Percentiles rank a stretch among this genome's conserved stretches.
These are phyloP conservation scores for Aphanomyces cochlioides DNA, from an alignment of 352 stramenopile genomes.

Conservation along the genomic window DNA sequence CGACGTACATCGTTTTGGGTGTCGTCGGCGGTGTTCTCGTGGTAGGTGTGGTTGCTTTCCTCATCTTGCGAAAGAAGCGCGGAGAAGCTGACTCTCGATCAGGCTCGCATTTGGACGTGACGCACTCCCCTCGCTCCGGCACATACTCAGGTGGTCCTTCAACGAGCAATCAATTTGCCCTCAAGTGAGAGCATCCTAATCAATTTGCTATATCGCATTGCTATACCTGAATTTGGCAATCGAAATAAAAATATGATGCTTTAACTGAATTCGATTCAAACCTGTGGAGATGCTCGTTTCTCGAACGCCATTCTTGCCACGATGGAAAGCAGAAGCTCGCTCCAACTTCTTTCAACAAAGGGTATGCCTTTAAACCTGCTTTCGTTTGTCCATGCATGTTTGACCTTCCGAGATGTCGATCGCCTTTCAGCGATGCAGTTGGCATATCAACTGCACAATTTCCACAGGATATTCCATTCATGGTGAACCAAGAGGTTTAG, in stretches of 20 bases:
- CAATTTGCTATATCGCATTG: too few relatives aligned
- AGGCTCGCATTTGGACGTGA: conserved; percentile 30
- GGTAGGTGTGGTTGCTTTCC: conserved; percentile 41
- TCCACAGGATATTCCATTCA: conserved; percentile 39
- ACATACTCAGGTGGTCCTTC: conserved; percentile 32
- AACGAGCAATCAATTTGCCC: not conserved
- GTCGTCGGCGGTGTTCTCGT: conserved; percentile 44
- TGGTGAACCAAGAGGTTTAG: not conserved
- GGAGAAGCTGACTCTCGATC: conserved; percentile 1
- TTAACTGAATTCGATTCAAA: conserved; percentile 20
- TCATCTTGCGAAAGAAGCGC: conserved; percentile 38
- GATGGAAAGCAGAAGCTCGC: conserved; percentile 57
- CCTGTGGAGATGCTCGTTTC: conserved; percentile 15
- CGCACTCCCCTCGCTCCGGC: not conserved
- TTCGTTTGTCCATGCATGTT: conserved; percentile 52
- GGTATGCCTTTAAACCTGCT: conserved; percentile 51
- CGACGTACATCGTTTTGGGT: conserved; percentile 43
- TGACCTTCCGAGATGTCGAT: conserved; percentile 59
- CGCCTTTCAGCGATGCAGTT: conserved; percentile 72
- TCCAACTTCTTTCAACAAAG: conserved; percentile 56
- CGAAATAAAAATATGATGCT: conserved; percentile 42
- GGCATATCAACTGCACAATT: conserved; percentile 72
- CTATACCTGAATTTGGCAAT: conserved; percentile 46
- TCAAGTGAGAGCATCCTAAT: conserved; percentile 46
- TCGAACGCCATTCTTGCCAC: conserved; percentile 26